Evolutionary conservation across 345 rosid species (phyloP).

Genomic region (Bruguiera sexangula): DNA sequence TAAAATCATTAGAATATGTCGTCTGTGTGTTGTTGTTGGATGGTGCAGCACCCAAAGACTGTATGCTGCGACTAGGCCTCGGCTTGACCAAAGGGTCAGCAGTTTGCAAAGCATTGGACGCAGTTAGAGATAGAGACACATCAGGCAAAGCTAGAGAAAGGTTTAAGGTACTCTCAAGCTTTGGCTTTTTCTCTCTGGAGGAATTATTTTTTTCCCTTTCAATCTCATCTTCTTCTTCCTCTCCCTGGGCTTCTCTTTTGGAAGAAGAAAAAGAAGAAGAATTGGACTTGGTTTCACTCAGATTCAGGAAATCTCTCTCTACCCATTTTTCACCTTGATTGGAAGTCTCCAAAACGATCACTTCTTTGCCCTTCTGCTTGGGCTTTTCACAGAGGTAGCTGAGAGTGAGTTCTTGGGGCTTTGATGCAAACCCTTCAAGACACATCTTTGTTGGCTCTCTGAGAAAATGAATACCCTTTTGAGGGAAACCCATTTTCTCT

Average conservation of each 20-base stretch:
- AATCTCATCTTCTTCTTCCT: slow-evolving; percentile 34
- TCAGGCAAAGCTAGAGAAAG: slow-evolving; percentile 87
- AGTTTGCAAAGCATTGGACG: slow-evolving; percentile 65
- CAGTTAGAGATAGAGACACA: slow-evolving; percentile 68
- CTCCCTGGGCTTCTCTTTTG: slow-evolving; percentile 22
- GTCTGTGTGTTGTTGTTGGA: slow-evolving; percentile 44
- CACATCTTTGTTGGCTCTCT: slow-evolving; percentile 38
- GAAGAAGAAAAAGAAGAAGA: slow-evolving; percentile 39
- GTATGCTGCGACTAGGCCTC: slow-evolving; percentile 37
- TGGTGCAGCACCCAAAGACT: slow-evolving; percentile 31
- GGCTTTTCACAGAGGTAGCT: slow-evolving; percentile 82
- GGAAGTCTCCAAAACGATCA: slow-evolving; percentile 46
- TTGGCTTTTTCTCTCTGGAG: slow-evolving; percentile 53
- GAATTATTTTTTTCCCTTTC: slow-evolving; percentile 23
- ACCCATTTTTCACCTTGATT: slow-evolving; percentile 65
- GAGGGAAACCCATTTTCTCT: slow-evolving; percentile 32
- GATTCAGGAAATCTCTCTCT: slow-evolving; percentile 89
- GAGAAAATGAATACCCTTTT: slow-evolving; percentile 54
- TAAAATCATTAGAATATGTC: slow-evolving; percentile 78
- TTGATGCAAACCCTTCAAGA: slow-evolving; percentile 42
- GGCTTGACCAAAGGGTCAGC: slow-evolving; percentile 36
- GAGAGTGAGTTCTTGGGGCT: slow-evolving; percentile 77
- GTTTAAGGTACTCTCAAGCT: slow-evolving; percentile 61
- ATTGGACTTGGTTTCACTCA: slow-evolving; percentile 47
- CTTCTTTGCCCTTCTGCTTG: slow-evolving; percentile 66